Evolutionary conservation across 768 basidiomycete genomes (phyloP).

Genomic region (Plicaturopsis crispa): DNA sequence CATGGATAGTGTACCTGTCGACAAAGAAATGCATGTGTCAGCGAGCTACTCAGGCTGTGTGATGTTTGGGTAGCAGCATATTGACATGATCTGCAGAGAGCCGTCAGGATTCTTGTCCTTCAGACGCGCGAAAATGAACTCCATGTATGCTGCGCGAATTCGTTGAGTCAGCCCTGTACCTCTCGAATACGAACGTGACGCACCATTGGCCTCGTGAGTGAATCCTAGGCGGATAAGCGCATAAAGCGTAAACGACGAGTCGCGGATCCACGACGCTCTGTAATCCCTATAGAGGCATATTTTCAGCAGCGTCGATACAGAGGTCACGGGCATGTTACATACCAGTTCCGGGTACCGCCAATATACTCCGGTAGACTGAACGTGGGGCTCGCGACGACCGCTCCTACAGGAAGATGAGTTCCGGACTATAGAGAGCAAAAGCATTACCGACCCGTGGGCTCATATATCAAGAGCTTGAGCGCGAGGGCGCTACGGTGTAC

Average conservation of each 20-base stretch:
- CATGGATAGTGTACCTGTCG: conserved; percentile 84
- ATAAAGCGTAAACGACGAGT: conserved; percentile 93
- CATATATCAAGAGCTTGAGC: conserved; percentile 86
- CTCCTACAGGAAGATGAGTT: conserved; percentile 39
- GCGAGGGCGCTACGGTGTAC: conserved; percentile 92
- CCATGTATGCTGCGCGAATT: conserved; percentile 62
- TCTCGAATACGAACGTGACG: conserved; percentile 10
- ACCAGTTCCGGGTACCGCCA: conserved; percentile 88
- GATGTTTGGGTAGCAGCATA: conserved; percentile 2
- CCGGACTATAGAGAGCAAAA: conserved; percentile 1
- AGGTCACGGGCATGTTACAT: not conserved
- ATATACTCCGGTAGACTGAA: conserved; percentile 92
- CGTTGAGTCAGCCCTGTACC: not conserved
- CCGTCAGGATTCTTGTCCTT: conserved; percentile 84
- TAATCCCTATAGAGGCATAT: conserved; percentile 1
- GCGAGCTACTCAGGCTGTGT: not conserved
- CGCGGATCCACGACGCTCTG: conserved; percentile 88
- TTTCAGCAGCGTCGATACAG: conserved; percentile 28
- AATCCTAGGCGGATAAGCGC: conserved; percentile 91
- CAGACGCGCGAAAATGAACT: conserved; percentile 82
- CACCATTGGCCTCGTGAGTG: conserved; percentile 85
- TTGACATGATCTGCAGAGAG: conserved; percentile 88
- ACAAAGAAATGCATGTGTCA: not conserved
- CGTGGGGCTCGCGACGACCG: conserved; percentile 91
- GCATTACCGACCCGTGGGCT: conserved; percentile 61